phyloP scores from a whole-genome alignment of 768 basidiomycete species.

The Pholiota molesta region DNA sequence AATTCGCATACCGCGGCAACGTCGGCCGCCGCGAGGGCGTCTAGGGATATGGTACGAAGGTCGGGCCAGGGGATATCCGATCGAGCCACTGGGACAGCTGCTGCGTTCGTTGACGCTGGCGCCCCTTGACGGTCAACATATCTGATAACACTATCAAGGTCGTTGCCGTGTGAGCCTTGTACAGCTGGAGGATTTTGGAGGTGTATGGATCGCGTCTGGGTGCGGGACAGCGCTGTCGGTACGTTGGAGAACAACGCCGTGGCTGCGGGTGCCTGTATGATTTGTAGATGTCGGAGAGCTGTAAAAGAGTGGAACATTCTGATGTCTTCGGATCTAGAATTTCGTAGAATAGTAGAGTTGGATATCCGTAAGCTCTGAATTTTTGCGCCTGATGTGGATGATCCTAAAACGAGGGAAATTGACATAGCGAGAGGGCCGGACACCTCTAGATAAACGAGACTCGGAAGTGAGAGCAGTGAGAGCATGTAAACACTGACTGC shows the following conservation, averaged over 20 bases:
- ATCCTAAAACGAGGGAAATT: conserved; percentile 9
- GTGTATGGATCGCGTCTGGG: neutral
- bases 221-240: neutral
- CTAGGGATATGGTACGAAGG: conserved; percentile 15
- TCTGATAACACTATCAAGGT: neutral
- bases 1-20: conserved; percentile 18
- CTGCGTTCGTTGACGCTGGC: neutral
- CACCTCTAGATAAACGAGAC: conserved; percentile 17
- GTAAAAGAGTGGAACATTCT: conserved; percentile 9
- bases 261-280: conserved; percentile 10
- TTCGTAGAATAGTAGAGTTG: neutral
- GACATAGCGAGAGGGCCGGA: conserved; percentile 4
- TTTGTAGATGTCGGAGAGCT: conserved; percentile 12
- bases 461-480: conserved; percentile 15
- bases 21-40: conserved; percentile 14
- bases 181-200: neutral
- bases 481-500: conserved; percentile 12
- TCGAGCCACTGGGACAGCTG: neutral
- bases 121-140: neutral
- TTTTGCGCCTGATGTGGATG: conserved; percentile 7
- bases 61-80: neutral
- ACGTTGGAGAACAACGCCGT: neutral
- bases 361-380: conserved; percentile 18
- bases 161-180: neutral
- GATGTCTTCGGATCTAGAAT: neutral